Evolutionary conservation across 208 protist species (phyloP), one percentile per base, ranked within the genome.

Genomic region (Wallacemonas sp.): DNA sequence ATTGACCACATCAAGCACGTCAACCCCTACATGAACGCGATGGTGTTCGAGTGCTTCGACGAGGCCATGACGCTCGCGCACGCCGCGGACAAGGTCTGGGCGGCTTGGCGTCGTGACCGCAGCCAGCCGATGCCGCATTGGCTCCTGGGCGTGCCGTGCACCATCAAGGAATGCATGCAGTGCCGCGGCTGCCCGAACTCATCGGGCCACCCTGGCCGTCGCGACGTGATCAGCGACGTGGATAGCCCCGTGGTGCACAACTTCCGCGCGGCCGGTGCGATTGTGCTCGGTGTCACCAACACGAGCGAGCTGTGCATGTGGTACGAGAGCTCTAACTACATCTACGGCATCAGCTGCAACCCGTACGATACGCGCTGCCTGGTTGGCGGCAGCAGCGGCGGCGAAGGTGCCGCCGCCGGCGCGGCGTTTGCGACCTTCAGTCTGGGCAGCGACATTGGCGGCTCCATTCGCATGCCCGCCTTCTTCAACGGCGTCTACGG

Each of bases 241-340:
- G 85, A 97, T 70, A 89, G 87, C 68, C 85, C 83, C 16, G 83
- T 93, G 23, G 92, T 95, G 49, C 68, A 84, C 23, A 92, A 93
- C 78, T 91, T 97, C 57, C 78, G 85, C 45, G 83, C 82, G 23
- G 87, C 92, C n/a, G 92, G 92, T 38, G 89, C 89, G n/a, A 74
- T 97, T 61, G 93, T 97, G 63, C 84, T 97, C 57, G 92, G 89
- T 22, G 87, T 93, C 31, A 97, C 92, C 7, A 97, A 97, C 84
- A 93, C 84, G 20, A 87, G 81, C 65, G 90, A 94, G 75, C 71
- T 93, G 23, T 92, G 87, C 76, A 94, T 95, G 86, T 93, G 88
- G 86, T 91, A 87, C 44, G 88, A 97, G 72, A 95, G 86, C 69
- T 88, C 74, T 65, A 97, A 97, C 75, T 82, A 93, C 72, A 73